Evolutionary conservation across 225 moss, liverwort and hornwort genomes (phyloP).

Genomic region (Bryum argenteum): DNA sequence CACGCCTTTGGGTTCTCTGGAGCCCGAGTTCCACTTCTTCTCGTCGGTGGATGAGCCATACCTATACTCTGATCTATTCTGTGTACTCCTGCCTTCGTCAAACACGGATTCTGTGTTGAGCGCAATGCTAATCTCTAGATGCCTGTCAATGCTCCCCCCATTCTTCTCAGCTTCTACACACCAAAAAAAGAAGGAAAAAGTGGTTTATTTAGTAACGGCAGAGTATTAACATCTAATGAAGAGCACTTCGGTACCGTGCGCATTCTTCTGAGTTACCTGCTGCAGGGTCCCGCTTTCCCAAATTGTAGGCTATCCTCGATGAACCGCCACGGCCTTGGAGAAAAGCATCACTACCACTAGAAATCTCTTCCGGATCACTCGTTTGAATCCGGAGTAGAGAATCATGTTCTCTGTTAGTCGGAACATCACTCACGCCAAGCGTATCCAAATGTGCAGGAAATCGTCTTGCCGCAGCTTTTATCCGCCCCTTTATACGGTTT

Average conservation of each 20-base stretch:
- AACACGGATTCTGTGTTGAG: constrained; percentile 51
- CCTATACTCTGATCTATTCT: constrained; percentile 51
- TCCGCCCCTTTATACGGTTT: constrained; percentile 78
- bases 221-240: constrained; percentile 17
- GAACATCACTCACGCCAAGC: constrained; percentile 32
- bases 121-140: constrained; percentile 43
- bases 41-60: constrained; percentile 67
- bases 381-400: constrained; percentile 47
- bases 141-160: constrained; percentile 52
- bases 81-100: constrained; percentile 47
- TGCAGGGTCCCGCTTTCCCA: constrained; percentile 45
- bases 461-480: constrained; percentile 90
- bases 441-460: constrained; percentile 38
- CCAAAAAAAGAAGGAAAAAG: constrained; percentile 30
- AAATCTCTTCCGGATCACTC: constrained; percentile 67
- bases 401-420: constrained; percentile 59
- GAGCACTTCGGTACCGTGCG: background rate
- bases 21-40: constrained; percentile 57
- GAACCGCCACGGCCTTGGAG: constrained; percentile 47
- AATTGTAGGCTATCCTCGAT: constrained; percentile 36
- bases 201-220: constrained; percentile 24
- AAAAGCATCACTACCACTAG: constrained; percentile 70
- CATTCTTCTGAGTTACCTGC: constrained; percentile 31
- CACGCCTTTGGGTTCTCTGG: constrained; percentile 60
- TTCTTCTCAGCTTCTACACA: constrained; percentile 55